These are phyloP conservation scores for Trichoderma koningiopsis DNA, from an alignment of 2,329 filamentous ascomycete genomes.

Conservation along the genomic window DNA sequence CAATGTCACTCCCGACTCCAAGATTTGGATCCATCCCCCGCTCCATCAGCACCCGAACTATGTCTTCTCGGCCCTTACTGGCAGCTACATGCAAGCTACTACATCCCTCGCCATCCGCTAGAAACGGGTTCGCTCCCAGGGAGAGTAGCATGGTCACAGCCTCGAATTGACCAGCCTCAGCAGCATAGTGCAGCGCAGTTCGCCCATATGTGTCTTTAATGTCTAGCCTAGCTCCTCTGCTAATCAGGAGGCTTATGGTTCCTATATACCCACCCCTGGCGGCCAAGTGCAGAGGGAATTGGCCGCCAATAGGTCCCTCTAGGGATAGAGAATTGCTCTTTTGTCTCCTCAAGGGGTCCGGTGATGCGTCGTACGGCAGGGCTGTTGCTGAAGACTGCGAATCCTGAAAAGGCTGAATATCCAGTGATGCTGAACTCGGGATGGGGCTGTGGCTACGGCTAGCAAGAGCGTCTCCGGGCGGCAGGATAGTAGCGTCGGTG, in stretches of 20 bases:
- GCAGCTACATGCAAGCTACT: conserved; percentile 19
- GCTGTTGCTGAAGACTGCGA: conserved; percentile 11
- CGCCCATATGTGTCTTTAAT: conserved; percentile 18
- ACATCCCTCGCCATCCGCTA: conserved; percentile 12
- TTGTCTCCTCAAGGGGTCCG: background rate
- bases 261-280: conserved; percentile 15
- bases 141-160: conserved; percentile 15
- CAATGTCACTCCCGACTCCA: conserved; percentile 13
- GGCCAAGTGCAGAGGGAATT: conserved; percentile 21
- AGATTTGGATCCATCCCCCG: conserved; percentile 20
- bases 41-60: conserved; percentile 21
- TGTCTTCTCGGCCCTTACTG: conserved; percentile 13
- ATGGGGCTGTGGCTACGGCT: conserved; percentile 13
- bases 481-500: background rate
- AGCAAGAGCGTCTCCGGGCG: conserved; percentile 8
- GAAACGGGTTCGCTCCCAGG: conserved; percentile 15
- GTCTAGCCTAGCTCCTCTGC: conserved; percentile 13
- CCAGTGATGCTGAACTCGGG: conserved; percentile 1
- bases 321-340: background rate
- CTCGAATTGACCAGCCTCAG: conserved; percentile 19
- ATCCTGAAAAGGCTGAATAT: conserved; percentile 15
- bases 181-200: conserved; percentile 19
- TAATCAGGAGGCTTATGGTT: conserved; percentile 15
- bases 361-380: conserved; percentile 11
- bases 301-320: conserved; percentile 2